Evolutionary conservation across 352 stramenopile species (phyloP).

Genomic region (Globisporangium viniferum): DNA sequence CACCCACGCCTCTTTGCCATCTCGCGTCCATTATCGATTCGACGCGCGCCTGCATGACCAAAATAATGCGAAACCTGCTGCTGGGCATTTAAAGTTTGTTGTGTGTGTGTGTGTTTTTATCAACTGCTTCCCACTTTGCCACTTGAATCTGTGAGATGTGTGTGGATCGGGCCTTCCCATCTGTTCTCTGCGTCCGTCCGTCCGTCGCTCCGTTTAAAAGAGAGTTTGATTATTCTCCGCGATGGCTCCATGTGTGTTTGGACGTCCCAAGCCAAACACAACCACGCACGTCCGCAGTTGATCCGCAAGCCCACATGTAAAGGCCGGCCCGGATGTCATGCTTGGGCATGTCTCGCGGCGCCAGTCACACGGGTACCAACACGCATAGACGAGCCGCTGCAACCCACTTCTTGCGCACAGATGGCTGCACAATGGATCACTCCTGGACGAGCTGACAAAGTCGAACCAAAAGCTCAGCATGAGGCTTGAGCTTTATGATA

Average conservation of each 20-base stretch:
- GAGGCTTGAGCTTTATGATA: neutral
- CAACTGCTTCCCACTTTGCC: neutral
- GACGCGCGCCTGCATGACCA: neutral
- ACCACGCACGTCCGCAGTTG: neutral
- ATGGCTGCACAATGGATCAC: slow-evolving; percentile 4
- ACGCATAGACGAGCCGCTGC: neutral
- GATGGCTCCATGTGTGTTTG: neutral
- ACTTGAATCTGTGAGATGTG: neutral
- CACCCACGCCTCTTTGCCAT: neutral
- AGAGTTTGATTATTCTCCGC: neutral
- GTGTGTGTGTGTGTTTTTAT: neutral
- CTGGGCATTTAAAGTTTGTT: neutral
- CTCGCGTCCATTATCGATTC: neutral
- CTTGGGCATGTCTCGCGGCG: neutral
- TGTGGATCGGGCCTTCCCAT: neutral
- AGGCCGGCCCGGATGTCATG: neutral
- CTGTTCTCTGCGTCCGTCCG: neutral
- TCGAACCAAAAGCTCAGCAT: neutral
- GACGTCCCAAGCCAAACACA: neutral
- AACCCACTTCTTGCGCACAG: slow-evolving; percentile 6
- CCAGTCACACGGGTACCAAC: neutral
- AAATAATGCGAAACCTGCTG: neutral
- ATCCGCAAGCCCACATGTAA: neutral
- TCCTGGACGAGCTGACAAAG: neutral
- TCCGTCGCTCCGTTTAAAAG: neutral